Percentiles rank a stretch among this genome's conserved stretches.
Conservation (phyloP, 1,139 yeast species). For the Yamadazyma kanchanaburiensis region DNA sequence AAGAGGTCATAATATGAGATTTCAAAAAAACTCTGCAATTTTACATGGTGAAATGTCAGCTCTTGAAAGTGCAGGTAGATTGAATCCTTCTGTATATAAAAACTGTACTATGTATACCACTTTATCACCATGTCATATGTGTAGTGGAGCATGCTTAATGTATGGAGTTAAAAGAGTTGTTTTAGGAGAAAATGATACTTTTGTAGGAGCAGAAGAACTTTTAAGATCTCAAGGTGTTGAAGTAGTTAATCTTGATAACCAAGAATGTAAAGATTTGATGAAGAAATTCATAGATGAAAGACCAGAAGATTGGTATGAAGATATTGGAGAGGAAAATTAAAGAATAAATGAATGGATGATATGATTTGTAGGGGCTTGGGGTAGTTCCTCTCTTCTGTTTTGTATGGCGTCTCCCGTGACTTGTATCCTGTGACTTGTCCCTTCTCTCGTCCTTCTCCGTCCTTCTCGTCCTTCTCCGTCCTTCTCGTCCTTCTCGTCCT, state of each 20-base stretch:
- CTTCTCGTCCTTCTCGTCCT: no score
- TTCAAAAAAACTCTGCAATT: constrained; percentile 76
- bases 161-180: constrained; percentile 87
- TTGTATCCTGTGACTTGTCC: no score
- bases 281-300: constrained; percentile 68
- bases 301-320: constrained; percentile 86
- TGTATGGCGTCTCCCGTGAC: no score
- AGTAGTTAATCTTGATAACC: constrained; percentile 62
- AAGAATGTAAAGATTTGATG: constrained; percentile 73
- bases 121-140: constrained; percentile 90
- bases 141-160: constrained; percentile 87
- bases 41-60: constrained; percentile 91
- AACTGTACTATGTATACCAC: constrained; percentile 85
- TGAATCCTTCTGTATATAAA: constrained; percentile 65
- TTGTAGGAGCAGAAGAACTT: constrained; percentile 74
- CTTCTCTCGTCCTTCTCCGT: no score
- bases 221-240: constrained; percentile 67
- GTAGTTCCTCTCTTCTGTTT: no score
- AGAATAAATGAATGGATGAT: no score
- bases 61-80: constrained; percentile 85
- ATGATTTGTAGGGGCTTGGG: no score
- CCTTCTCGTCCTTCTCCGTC: no score
- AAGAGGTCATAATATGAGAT: constrained; percentile 83
- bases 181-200: constrained; percentile 81
- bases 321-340: constrained; percentile 68